Conservation (phyloP, 2,329 filamentous ascomycete species). For the Pezicula rhizophila region DNA sequence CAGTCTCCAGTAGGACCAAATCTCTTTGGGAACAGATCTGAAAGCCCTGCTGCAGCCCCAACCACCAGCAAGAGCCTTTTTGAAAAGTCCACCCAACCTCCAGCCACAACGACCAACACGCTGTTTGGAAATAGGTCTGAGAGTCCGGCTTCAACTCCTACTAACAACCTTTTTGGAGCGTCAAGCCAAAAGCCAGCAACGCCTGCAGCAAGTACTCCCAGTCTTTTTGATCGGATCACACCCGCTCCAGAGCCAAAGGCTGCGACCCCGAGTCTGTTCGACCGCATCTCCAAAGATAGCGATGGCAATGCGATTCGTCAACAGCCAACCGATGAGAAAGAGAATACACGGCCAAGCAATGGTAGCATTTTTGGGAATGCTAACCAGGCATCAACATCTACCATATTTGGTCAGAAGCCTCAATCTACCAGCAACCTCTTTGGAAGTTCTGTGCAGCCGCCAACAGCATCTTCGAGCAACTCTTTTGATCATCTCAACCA, state of each 20-base stretch:
- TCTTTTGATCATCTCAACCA: not conserved
- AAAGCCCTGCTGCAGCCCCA: not conserved
- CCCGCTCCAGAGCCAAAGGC: slow-evolving; percentile 10
- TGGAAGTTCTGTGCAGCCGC: not conserved
- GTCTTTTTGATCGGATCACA: slow-evolving; percentile 8
- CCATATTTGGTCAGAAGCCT: not conserved
- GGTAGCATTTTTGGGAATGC: slow-evolving; percentile 10
- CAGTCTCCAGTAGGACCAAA: not conserved
- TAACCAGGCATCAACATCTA: not conserved
- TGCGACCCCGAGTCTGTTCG: slow-evolving; percentile 39
- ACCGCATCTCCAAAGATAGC: slow-evolving; percentile 44
- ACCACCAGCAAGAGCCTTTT: slow-evolving; percentile 3
- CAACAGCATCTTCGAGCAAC: not conserved
- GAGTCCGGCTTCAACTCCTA: slow-evolving; percentile 1
- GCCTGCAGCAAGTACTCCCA: slow-evolving; percentile 2
- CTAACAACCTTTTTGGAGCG: slow-evolving; percentile 1
- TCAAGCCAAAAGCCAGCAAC: not conserved
- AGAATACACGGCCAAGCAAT: slow-evolving; percentile 25
- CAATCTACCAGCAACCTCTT: not conserved
- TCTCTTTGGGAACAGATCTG: slow-evolving; percentile 2
- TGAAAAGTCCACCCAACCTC: slow-evolving; percentile 5
- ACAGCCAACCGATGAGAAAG: slow-evolving; percentile 25
- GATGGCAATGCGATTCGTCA: slow-evolving; percentile 43
- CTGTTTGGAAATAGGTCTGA: not conserved
- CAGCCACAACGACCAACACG: not conserved